phyloP scores from a whole-genome alignment of 768 basidiomycete genomes.

The Rhodotorula kratochvilovae region DNA sequence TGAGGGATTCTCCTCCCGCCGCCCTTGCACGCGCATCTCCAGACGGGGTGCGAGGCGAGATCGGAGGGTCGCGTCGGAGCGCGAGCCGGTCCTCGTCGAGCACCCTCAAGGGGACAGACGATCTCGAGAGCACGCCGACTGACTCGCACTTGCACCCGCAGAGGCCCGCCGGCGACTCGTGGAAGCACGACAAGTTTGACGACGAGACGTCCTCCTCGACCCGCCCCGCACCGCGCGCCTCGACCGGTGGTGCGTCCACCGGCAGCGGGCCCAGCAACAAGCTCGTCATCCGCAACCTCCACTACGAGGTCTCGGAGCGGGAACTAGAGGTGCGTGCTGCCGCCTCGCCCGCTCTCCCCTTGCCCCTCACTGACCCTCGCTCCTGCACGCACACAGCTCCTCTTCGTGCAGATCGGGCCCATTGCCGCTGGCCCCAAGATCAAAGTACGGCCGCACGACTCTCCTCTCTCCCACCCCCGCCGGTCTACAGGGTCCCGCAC shows the following conservation, averaged over 20 bases:
- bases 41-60: too few relatives aligned
- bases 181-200: constrained; percentile 27
- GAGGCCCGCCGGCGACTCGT: constrained; percentile 15
- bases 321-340: constrained; percentile 40
- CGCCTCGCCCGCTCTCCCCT: too few relatives aligned
- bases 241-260: not conserved
- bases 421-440: constrained; percentile 39
- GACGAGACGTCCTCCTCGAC: not conserved
- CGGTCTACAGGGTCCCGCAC: not conserved
- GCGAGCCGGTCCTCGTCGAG: not conserved
- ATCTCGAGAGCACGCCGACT: not conserved
- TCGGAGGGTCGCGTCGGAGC: too few relatives aligned
- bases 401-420: constrained; percentile 43
- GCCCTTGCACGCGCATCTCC: too few relatives aligned
- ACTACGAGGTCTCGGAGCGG: constrained; percentile 44
- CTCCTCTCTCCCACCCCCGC: not conserved
- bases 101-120: too few relatives aligned
- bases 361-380: not conserved
- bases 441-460: constrained; percentile 39
- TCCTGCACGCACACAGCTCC: constrained; percentile 10
- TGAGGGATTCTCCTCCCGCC: too few relatives aligned
- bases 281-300: constrained; percentile 40
- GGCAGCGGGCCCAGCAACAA: constrained; percentile 11
- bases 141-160: not conserved
- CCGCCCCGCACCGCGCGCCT: not conserved